Percentiles rank a stretch among this genome's conserved stretches.
phyloP scores from a whole-genome alignment of 768 basidiomycete species.

The Epithele typhae region DNA sequence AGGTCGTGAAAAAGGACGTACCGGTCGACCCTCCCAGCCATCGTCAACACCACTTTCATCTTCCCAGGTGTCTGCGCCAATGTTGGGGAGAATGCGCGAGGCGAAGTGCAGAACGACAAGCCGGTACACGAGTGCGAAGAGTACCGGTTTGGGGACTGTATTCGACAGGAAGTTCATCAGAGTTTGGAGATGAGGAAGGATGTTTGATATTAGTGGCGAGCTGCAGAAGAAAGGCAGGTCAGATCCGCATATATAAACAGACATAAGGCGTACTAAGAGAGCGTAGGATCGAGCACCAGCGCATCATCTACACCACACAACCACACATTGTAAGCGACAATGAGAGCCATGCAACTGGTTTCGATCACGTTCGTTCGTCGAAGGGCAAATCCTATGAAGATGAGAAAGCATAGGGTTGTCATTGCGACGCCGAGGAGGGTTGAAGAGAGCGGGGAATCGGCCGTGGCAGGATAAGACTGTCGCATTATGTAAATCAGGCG shows the following conservation, averaged over 20 bases:
- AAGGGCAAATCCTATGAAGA: slow-evolving; percentile 85
- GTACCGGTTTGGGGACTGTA: slow-evolving; percentile 80
- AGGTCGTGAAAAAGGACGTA: slow-evolving; percentile 31
- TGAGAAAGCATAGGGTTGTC: slow-evolving; percentile 86
- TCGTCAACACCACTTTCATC: slow-evolving; percentile 56
- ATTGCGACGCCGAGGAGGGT: slow-evolving; percentile 86
- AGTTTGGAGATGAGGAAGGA: slow-evolving; percentile 77
- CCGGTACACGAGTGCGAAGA: slow-evolving; percentile 76
- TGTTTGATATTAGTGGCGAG: slow-evolving; percentile 71
- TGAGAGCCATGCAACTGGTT: slow-evolving; percentile 80
- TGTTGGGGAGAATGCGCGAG: slow-evolving; percentile 78
- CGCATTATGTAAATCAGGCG: slow-evolving; percentile 6
- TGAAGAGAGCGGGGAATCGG: slow-evolving; percentile 81
- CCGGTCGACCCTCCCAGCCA: slow-evolving; percentile 73
- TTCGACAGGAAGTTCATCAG: slow-evolving; percentile 78
- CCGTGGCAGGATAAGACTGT: slow-evolving; percentile 78
- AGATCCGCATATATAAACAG: not conserved
- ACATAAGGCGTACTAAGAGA: slow-evolving; percentile 60
- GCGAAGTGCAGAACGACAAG: slow-evolving; percentile 78
- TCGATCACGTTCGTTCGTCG: slow-evolving; percentile 92
- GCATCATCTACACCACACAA: slow-evolving; percentile 77
- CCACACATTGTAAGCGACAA: slow-evolving; percentile 90
- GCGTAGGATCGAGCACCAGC: slow-evolving; percentile 67
- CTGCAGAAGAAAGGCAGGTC: slow-evolving; percentile 41
- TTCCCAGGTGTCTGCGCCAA: slow-evolving; percentile 79